phyloP scores from a whole-genome alignment of 148 eudicot genomes.

The Chenopodium suecicum region DNA sequence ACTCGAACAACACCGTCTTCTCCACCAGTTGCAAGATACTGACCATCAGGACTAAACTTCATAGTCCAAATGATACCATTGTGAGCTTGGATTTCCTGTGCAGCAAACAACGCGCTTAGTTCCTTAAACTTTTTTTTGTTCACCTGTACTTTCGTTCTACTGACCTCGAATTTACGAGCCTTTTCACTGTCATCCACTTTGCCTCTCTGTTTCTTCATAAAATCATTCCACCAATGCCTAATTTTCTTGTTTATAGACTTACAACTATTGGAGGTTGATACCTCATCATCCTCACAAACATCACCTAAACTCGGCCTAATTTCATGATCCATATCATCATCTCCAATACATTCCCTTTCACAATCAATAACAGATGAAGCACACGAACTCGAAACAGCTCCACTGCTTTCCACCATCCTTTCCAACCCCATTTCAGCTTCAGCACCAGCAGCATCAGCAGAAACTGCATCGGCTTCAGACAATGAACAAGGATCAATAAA shows the following conservation, averaged over 20 bases:
- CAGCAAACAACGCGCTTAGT: constrained; percentile 49
- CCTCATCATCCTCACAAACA: not conserved
- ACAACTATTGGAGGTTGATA: constrained; percentile 4
- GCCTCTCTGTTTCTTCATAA: constrained; percentile 36
- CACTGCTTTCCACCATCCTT: constrained; percentile 32
- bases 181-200: not conserved
- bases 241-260: constrained; percentile 30
- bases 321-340: constrained; percentile 30
- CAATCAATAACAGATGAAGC: constrained; percentile 10
- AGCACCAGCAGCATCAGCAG: too few relatives aligned
- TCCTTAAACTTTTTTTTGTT: constrained; percentile 55
- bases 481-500: constrained; percentile 26
- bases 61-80: constrained; percentile 66
- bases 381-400: constrained; percentile 37
- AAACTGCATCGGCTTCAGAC: not conserved
- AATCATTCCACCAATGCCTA: constrained; percentile 51
- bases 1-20: constrained; percentile 75
- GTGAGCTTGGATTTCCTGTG: constrained; percentile 72
- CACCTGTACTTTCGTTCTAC: constrained; percentile 36
- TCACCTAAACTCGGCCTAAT: not conserved
- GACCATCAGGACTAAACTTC: constrained; percentile 87
- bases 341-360: constrained; percentile 35
- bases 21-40: constrained; percentile 79
- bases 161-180: constrained; percentile 13
- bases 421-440: constrained; percentile 22